Conservation (phyloP, 2,329 filamentous ascomycete species). For the Ophiostoma montium region DNA sequence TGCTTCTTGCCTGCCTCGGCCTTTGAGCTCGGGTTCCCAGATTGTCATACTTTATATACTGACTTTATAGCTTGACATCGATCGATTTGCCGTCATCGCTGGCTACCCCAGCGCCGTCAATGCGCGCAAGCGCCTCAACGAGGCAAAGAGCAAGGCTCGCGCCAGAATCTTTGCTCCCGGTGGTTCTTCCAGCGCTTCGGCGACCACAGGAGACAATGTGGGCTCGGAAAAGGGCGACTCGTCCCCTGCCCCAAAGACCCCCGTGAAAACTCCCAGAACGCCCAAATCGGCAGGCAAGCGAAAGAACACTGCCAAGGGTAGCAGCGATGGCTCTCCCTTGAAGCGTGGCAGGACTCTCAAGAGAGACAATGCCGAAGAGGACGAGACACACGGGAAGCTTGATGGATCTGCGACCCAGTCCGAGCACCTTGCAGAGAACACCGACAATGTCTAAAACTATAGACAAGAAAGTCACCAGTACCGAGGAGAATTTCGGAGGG, state of each 20-base stretch:
- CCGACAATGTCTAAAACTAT: no score
- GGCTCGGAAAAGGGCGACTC: no score
- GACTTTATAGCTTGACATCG: conserved; percentile 11
- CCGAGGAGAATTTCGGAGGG: no score
- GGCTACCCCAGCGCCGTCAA: conserved; percentile 10
- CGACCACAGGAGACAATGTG: background rate
- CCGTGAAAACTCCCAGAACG: background rate
- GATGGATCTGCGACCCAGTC: no score
- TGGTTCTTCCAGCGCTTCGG: background rate
- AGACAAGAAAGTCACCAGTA: no score
- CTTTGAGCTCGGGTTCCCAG: no score
- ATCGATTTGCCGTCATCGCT: conserved; percentile 10
- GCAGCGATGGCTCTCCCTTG: background rate
- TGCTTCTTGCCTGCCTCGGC: no score
- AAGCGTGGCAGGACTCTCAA: conserved; percentile 1
- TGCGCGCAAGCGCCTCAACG: conserved; percentile 41
- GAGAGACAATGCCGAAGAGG: background rate
- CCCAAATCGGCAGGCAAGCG: background rate
- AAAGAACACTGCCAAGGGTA: background rate
- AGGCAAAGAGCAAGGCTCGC: conserved; percentile 35
- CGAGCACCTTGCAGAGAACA: no score
- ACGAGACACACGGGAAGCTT: no score
- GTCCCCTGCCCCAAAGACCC: background rate
- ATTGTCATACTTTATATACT: no score
- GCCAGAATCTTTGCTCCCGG: conserved; percentile 4